These are phyloP conservation scores for Clonostachys chloroleuca DNA, from an alignment of 2,329 filamentous ascomycete genomes.

Conservation along the genomic window DNA sequence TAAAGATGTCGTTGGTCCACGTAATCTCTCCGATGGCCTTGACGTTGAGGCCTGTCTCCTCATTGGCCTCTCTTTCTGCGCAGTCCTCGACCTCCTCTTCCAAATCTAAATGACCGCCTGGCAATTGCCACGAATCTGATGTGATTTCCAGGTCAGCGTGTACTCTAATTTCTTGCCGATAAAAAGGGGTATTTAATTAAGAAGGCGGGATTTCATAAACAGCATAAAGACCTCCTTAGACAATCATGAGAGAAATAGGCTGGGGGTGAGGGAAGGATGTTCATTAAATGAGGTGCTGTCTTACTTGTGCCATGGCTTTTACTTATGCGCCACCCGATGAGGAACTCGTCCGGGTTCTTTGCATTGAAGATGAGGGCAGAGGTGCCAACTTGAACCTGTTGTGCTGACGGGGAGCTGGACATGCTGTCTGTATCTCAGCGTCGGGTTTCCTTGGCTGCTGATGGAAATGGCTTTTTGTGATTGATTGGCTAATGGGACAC, in stretches of 20 bases:
- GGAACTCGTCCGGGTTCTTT: conserved; percentile 27
- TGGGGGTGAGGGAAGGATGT: too few species aligned
- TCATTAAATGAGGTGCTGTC: conserved; percentile 1
- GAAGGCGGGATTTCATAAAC: too few species aligned
- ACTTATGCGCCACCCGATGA: conserved; percentile 42
- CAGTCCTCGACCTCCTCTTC: conserved; percentile 59
- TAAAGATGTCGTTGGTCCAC: conserved; percentile 65
- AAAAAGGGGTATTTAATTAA: too few species aligned
- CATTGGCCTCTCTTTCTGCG: conserved; percentile 61
- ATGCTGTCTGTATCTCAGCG: too few species aligned
- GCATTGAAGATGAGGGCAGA: conserved; percentile 37
- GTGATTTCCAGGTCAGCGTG: conserved; percentile 1
- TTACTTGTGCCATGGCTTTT: conserved; percentile 41
- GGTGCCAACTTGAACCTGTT: conserved; percentile 31
- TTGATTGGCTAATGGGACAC: too few species aligned
- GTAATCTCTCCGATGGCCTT: conserved; percentile 44
- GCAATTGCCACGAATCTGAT: conserved; percentile 57
- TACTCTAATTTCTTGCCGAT: not conserved
- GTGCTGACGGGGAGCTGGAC: too few species aligned
- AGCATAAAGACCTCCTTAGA: too few species aligned
- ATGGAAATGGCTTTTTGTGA: too few species aligned
- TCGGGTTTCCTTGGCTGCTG: too few species aligned
- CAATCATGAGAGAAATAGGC: too few species aligned
- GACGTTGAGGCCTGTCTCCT: conserved; percentile 65
- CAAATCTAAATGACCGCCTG: conserved; percentile 72